Conservation (phyloP, 2,329 filamentous ascomycete genomes). For the Beauveria sp. region DNA sequence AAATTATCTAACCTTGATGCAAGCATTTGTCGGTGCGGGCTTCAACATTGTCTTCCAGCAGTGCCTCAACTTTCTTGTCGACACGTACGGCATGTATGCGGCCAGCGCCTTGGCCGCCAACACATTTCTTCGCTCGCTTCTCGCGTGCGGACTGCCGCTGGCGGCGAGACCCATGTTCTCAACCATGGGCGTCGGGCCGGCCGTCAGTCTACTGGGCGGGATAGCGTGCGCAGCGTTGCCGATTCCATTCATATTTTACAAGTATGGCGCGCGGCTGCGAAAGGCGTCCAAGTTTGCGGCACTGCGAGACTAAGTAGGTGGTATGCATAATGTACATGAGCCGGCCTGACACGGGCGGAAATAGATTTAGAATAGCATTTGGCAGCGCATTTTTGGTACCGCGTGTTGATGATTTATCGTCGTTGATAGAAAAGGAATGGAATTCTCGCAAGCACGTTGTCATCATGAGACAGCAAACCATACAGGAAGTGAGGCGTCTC, state of each 20-base stretch:
- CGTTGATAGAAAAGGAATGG: no score
- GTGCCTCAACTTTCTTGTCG: constrained; percentile 47
- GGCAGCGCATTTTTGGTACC: background rate
- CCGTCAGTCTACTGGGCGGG: constrained; percentile 39
- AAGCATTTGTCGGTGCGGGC: constrained; percentile 24
- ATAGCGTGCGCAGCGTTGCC: constrained; percentile 38
- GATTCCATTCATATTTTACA: constrained; percentile 52
- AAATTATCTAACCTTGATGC: constrained; percentile 35
- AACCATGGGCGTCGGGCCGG: constrained; percentile 53
- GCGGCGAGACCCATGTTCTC: constrained; percentile 53
- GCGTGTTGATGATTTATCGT: background rate
- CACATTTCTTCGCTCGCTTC: constrained; percentile 44
- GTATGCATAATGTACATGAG: background rate
- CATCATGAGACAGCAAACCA: no score
- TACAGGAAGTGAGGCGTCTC: no score
- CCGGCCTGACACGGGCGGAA: background rate
- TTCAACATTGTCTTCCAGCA: constrained; percentile 41
- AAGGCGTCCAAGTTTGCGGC: constrained; percentile 31
- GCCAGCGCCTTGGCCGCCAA: constrained; percentile 58
- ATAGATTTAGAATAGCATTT: background rate
- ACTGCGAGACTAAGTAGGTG: constrained; percentile 12
- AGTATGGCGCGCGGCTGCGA: constrained; percentile 37
- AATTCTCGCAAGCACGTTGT: no score
- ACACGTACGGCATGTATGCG: constrained; percentile 48
- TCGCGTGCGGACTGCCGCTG: constrained; percentile 50